Evolutionary conservation across 495 filamentous ascomycete genomes (phyloP).

Genomic region (Penicillium cosmopolitanum): DNA sequence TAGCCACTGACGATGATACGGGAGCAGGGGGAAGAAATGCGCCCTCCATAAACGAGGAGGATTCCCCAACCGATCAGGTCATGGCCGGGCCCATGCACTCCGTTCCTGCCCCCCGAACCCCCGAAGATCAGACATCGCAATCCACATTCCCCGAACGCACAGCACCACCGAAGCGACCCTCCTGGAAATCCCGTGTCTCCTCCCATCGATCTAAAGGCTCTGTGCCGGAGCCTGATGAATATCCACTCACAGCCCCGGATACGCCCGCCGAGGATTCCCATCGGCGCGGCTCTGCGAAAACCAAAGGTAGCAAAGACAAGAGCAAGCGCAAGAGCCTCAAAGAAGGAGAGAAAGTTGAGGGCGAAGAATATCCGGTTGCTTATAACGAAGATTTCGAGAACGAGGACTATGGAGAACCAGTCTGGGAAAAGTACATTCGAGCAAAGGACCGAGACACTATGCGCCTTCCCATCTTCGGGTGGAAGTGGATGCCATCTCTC

Average conservation of each 20-base stretch:
- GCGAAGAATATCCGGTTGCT: constrained; percentile 70
- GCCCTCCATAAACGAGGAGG: constrained; percentile 4
- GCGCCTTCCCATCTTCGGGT: constrained; percentile 75
- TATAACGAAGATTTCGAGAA: constrained; percentile 69
- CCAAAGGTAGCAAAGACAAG: constrained; percentile 24
- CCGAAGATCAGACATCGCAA: constrained; percentile 4
- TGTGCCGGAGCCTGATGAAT: constrained; percentile 38
- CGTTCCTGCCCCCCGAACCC: constrained; percentile 8
- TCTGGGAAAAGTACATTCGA: constrained; percentile 82
- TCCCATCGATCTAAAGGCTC: constrained; percentile 32
- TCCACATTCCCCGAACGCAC: constrained; percentile 13
- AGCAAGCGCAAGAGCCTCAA: constrained; percentile 27
- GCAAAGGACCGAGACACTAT: constrained; percentile 84
- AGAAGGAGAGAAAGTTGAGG: constrained; percentile 40
- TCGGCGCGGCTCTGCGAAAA: constrained; percentile 21
- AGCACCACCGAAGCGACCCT: constrained; percentile 40
- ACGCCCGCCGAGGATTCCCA: constrained; percentile 26
- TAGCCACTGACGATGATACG: constrained; percentile 21
- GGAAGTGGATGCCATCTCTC: constrained; percentile 80
- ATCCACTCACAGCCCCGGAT: constrained; percentile 43
- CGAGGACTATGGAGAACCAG: constrained; percentile 63
- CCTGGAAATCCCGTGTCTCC: constrained; percentile 48
- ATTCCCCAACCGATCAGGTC: constrained; percentile 2
- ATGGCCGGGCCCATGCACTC: neutral
- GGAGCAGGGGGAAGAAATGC: constrained; percentile 8